Conservation (phyloP, 2,329 filamentous ascomycete species). For the Paracoccidioides lutzii region DNA sequence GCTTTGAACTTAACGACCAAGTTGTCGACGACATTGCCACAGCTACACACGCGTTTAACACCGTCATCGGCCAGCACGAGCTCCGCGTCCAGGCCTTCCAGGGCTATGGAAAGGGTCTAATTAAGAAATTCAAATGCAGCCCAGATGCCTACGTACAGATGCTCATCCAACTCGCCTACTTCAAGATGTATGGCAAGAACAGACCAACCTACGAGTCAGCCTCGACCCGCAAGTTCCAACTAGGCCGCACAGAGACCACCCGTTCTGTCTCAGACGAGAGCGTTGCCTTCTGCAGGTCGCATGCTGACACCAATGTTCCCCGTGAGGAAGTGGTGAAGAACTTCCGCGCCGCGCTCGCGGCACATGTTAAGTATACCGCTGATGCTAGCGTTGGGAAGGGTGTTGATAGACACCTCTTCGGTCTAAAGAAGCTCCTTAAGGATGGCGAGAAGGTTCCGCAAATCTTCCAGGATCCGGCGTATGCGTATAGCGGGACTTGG, state of each 20-base stretch:
- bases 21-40: conserved; percentile 66
- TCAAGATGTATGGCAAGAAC: conserved; percentile 98
- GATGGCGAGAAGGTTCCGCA: conserved; percentile 68
- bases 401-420: conserved; percentile 93
- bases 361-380: conserved; percentile 80
- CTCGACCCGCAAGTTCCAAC: conserved; percentile 86
- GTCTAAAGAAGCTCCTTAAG: conserved; percentile 78
- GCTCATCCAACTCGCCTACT: conserved; percentile 95
- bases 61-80: conserved; percentile 76
- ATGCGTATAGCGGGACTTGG: conserved; percentile 72
- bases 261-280: conserved; percentile 82
- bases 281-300: conserved; percentile 78
- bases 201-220: conserved; percentile 96
- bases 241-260: conserved; percentile 92
- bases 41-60: conserved; percentile 64
- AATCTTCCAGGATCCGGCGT: conserved; percentile 80
- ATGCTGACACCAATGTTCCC: conserved; percentile 55
- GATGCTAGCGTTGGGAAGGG: conserved; percentile 86
- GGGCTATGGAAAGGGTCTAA: conserved; percentile 92
- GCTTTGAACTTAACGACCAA: conserved; percentile 64
- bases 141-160: conserved; percentile 97
- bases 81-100: conserved; percentile 91
- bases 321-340: conserved; percentile 56
- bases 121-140: conserved; percentile 99
- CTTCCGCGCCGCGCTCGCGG: conserved; percentile 68